A percentile compares a stretch with the other conserved stretches of the same genome.
phyloP scores from a whole-genome alignment of 75 land plant genomes.

The Selaginella tamariscina region DNA sequence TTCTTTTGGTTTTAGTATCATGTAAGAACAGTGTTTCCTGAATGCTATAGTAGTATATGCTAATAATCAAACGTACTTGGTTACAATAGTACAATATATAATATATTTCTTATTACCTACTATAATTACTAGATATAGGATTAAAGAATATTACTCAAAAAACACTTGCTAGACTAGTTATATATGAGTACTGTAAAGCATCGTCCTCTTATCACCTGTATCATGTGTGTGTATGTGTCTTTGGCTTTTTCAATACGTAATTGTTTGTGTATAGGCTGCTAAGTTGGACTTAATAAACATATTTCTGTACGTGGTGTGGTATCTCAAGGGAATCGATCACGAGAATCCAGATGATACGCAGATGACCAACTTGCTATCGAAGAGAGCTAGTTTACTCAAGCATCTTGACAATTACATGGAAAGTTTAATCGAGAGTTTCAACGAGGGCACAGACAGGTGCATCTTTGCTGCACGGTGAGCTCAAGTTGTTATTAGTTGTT shows the following conservation, averaged over 20 bases:
- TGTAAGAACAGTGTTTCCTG: no score
- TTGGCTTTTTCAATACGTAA: no score
- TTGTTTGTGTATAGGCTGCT: constrained; percentile 55
- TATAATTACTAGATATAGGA: no score
- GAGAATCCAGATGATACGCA: constrained; percentile 49
- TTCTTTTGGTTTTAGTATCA: no score
- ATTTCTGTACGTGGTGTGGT: constrained; percentile 66
- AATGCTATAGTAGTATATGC: no score
- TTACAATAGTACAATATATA: no score
- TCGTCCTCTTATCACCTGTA: no score
- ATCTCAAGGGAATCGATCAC: constrained; percentile 37
- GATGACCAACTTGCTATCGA: constrained; percentile 35
- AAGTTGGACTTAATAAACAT: constrained; percentile 63
- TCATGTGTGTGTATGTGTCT: no score
- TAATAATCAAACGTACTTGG: background rate
- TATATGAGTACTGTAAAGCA: no score
- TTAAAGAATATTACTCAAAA: no score
- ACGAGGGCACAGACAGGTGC: constrained; percentile 10
- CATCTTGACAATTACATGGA: constrained; percentile 39
- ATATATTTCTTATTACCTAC: no score
- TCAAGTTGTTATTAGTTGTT: background rate
- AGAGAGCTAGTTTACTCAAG: constrained; percentile 39
- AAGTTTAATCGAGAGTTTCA: constrained; percentile 22
- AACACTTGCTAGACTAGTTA: no score
- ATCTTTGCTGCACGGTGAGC: background rate